Evolutionary conservation across 2,329 filamentous ascomycete genomes (phyloP), one percentile per base, ranked within the genome.

Genomic region (Aspergillus intermedius): DNA sequence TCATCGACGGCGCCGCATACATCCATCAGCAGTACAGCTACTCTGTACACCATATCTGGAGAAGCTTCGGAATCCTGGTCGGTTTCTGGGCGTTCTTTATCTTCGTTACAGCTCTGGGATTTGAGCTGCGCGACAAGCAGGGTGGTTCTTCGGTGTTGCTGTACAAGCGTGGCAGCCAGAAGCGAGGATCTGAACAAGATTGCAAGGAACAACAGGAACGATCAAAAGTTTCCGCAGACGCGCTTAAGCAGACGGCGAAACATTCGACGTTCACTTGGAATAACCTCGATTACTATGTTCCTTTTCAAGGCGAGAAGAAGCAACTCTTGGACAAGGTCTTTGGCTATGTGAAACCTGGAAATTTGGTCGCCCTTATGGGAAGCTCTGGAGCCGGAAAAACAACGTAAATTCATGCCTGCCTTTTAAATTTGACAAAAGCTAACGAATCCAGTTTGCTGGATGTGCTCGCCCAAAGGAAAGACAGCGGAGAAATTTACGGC

Each of bases 231-330:
- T 44, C 54, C 7, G 37, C 41, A 1, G 35, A 28, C 5, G 48
- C 53, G 0, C 51, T 64, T 4, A 40, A 51, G 1, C 49, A 86
- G 61, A 87, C 80, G 0, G 83, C 53, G 54, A 84, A 85, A 44
- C 81, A 85, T 52, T 82, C 83, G 35, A 76, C 87, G 2, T 75
- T 94, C 48, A 93, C 89, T 0, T 95, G 88, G 86, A 86, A 90
- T 62, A 77, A 86, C 48, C 80, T 95, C 45, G 87, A 84, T 60
- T 95, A 95, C 62, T 77, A 63, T 53, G 83, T 77, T 52, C 70
- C 49, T 3, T 73, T 69, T 44, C 68, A 74, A 3, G 65, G 68
- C 1, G 65, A 73, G 42, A 63, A 74, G 54, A 65, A 74, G 44
- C 68, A 72, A 3, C 61, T 84, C 7, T 67, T 85, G 10, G 72